Base-by-base conservation (phyloP, 148 eudicot species). In the Diospyros lotus region DNA sequence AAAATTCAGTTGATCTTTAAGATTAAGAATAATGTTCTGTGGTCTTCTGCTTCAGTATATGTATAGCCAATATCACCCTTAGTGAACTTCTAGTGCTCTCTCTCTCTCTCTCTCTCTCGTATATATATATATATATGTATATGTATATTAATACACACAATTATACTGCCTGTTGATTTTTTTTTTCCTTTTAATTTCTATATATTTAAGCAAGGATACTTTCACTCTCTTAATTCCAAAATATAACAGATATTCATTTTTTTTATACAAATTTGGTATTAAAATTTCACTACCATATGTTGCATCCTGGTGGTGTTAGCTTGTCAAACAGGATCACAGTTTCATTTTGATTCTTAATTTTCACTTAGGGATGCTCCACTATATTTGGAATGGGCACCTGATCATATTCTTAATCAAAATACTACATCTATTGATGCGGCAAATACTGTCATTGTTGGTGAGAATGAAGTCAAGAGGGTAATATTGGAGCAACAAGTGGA, bases 381-480 rank as follows among this genome's bases (percentile, higher is more conserved):
- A 64, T 95, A 92, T 82, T 75, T 95, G 86, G 96, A 95, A 82
- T 92, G 97, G 99, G 96, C 99, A 72, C 99, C 97, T 71, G 84
- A 71, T 15, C 73, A 87, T 71, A 89, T 95, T 58, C 89, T 94
- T 54, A 79, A 75, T 81, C 88, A 71, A 78, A 78, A 78, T 73
- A 58, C 81, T 58, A 55, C 74, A 70, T 62, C 75, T 62, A 42
- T 67, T 38, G 77, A 63, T 62, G 83, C 77, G 76, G 68, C 64
- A 45, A 83, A 67, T 50, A 46, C 75, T 70, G 73, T 14, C 51
- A 28, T 83, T 74, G 84, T 82, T 62, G 91, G 89, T 71, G 90
- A 89, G 80, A 75, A 73, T 55, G 88, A 88, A 71, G 85, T 69
- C 43, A 88, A 86, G 84, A 83, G 90, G 80, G 83, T 80, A 59